Conservation (phyloP, 2,329 filamentous ascomycete species). For the Huntiella bhutanensis region DNA sequence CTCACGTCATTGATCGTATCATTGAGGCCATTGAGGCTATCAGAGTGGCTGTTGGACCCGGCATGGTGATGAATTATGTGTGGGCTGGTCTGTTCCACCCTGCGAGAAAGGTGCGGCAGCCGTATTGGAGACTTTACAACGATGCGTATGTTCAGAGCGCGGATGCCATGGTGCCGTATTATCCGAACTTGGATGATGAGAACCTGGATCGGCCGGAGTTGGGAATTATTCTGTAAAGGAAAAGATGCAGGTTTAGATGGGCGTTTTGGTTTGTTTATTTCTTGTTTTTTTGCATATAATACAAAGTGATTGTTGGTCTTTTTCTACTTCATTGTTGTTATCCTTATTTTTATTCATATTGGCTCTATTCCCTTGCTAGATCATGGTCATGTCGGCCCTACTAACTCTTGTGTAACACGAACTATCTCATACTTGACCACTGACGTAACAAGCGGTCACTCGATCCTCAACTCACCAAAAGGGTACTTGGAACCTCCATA, state of each 20-base stretch:
- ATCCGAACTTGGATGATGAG: constrained; percentile 70
- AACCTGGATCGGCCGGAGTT: constrained; percentile 62
- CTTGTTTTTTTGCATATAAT: not conserved
- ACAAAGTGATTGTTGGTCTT: not conserved
- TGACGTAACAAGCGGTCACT: too few relatives aligned
- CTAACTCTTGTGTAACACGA: too few relatives aligned
- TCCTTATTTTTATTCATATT: not conserved
- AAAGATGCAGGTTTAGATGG: not conserved
- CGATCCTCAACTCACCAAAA: too few relatives aligned
- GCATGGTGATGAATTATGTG: constrained; percentile 90
- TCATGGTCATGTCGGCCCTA: too few relatives aligned
- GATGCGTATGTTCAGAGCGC: constrained; percentile 88
- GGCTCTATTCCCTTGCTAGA: not conserved
- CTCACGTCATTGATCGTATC: constrained; percentile 95
- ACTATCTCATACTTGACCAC: too few relatives aligned
- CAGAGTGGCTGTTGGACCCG: constrained; percentile 78
- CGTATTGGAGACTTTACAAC: constrained; percentile 95
- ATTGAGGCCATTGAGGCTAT: constrained; percentile 95
- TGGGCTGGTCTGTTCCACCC: constrained; percentile 97
- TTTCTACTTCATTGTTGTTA: not conserved
- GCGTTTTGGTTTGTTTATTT: too few relatives aligned
- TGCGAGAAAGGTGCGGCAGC: constrained; percentile 77
- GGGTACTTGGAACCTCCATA: too few relatives aligned
- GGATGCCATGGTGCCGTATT: constrained; percentile 92
- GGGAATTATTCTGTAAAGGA: constrained; percentile 54